Base-by-base conservation (phyloP, 768 basidiomycete species). In the Russula ochroleuca region DNA sequence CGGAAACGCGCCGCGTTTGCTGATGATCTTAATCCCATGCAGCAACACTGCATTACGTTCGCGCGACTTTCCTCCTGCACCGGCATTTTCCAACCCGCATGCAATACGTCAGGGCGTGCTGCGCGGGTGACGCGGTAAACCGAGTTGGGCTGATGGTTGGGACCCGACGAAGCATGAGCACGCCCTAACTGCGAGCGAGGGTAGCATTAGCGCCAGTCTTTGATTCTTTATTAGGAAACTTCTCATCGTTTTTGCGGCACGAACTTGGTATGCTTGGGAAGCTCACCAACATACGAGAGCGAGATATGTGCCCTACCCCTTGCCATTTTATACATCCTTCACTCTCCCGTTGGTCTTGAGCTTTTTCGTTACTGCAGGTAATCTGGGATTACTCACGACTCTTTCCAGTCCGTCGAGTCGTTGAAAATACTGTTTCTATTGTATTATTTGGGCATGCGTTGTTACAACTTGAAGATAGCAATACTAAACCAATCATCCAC, bases 121-220 rank as follows among this genome's bases (percentile, higher is more conserved):
- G 45, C 60, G 70, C 38, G 62, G 71, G 37, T 55, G 68, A 14
- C 66, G 68, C 55, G 43, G 59, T 71, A 70, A 65, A 55, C 41
- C 68, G 59, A 71, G 76, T 57, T 80, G 79, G 79, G 71, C 78
- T 28, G 78, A 76, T 23, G 72, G 70, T 31, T 80, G 76, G 74
- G 79, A 81, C 37, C 62, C 70, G 6, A 59, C 61, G 61, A 77
- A 75, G 61, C 76, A 79, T 31, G 80, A 81, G 55, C 78, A 78
- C 64, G 80, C 80, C 19, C 69, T 79, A 10, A 77, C 80, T 7
- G 70, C 70, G 47, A 80, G 79, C 67, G 73, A 74, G 31, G 75
- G 79, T 57, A 75, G 72, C 65, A 28, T 28, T 28, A 62, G 52
- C 5, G 58, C 61, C 9, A 61, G 59, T 31, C 45, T 33, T 21